A percentile compares a stretch with the other conserved stretches of the same genome.
phyloP scores from a whole-genome alignment of 331 rosid genomes.

The Rosa hybrid region DNA sequence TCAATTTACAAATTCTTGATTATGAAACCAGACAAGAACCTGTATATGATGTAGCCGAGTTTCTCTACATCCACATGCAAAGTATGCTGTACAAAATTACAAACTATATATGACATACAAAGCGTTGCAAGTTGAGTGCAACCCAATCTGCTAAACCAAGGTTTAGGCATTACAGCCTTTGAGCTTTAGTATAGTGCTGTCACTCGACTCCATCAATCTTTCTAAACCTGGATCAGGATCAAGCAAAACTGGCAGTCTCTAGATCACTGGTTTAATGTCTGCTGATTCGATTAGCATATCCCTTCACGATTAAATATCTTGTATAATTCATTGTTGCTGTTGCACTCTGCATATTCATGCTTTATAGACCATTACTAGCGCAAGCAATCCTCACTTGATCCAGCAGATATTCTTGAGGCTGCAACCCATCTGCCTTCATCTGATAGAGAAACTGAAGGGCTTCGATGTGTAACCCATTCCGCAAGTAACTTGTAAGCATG shows the following conservation, averaged over 20 bases:
- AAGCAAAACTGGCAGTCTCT: background rate
- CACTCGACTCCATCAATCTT: background rate
- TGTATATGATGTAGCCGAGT: background rate
- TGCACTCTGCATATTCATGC: background rate
- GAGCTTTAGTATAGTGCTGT: background rate
- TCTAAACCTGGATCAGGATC: background rate
- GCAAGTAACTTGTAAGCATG: constrained; percentile 3
- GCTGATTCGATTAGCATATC: background rate
- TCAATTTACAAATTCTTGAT: background rate
- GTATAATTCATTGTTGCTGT: background rate
- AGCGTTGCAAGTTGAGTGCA: too few relatives aligned
- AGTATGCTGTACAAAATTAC: background rate
- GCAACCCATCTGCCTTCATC: constrained; percentile 6
- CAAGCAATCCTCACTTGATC: constrained; percentile 11
- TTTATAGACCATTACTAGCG: background rate
- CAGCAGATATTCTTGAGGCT: background rate
- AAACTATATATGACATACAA: background rate
- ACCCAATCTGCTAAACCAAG: too few relatives aligned
- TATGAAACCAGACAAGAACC: background rate
- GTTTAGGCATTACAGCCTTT: background rate
- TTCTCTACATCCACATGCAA: background rate
- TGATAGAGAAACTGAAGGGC: background rate
- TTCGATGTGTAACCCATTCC: background rate
- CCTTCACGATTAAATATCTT: background rate
- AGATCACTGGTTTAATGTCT: background rate